Evolutionary conservation across 768 basidiomycete genomes (phyloP).

Genomic region (Suillus clintonianus): DNA sequence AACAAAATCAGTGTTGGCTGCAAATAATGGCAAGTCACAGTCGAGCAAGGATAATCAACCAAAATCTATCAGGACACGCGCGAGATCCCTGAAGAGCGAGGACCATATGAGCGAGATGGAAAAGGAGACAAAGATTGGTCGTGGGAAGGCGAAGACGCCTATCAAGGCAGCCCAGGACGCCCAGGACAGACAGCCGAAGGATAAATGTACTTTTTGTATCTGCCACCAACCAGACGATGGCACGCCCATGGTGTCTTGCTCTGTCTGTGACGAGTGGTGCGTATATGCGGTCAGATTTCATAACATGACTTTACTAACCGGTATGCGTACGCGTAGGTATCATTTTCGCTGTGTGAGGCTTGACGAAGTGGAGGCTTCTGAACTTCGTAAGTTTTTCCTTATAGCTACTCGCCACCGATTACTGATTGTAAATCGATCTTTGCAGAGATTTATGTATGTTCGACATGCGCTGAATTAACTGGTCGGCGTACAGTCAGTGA

Average conservation of each 20-base stretch:
- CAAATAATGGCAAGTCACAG: constrained; percentile 12
- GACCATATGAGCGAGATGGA: constrained; percentile 28
- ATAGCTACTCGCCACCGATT: neutral
- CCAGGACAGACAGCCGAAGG: constrained; percentile 20
- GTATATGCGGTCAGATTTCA: constrained; percentile 21
- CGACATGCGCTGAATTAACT: constrained; percentile 58
- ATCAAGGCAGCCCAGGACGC: constrained; percentile 18
- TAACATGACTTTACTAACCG: constrained; percentile 2
- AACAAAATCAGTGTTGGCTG: constrained; percentile 36
- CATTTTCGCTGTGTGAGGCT: constrained; percentile 80
- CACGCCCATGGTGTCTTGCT: constrained; percentile 78
- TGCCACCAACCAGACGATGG: constrained; percentile 76
- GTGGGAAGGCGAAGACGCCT: constrained; percentile 24
- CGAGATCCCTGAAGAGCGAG: constrained; percentile 17
- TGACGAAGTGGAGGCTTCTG: constrained; percentile 63
- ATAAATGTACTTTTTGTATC: constrained; percentile 48
- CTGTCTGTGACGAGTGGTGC: constrained; percentile 72
- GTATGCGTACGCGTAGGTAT: constrained; percentile 54
- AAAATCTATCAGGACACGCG: constrained; percentile 15
- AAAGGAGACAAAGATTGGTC: constrained; percentile 31
- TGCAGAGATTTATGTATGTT: constrained; percentile 62
- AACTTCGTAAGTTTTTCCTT: constrained; percentile 49
- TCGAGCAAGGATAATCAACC: constrained; percentile 1
- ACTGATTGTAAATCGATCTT: constrained; percentile 13
- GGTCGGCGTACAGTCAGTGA: constrained; percentile 76